phyloP scores from a whole-genome alignment of 352 stramenopile genomes.

The Peronospora belbahrii region DNA sequence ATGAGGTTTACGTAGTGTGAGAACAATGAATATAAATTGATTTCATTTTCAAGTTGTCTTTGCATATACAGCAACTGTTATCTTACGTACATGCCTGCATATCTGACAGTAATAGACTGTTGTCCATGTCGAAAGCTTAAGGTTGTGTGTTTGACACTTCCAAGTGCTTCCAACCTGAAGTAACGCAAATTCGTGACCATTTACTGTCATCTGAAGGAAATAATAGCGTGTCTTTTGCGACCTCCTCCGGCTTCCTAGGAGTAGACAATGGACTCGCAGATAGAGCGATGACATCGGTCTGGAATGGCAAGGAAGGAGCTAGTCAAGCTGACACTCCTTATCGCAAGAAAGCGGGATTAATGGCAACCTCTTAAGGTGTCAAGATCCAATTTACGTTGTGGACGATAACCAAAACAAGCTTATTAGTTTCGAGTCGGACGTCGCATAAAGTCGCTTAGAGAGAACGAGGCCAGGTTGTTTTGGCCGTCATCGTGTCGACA shows the following conservation, averaged over 20 bases:
- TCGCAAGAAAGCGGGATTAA: slow-evolving; percentile 20
- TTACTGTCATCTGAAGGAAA: slow-evolving; percentile 15
- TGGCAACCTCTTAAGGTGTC: slow-evolving; percentile 18
- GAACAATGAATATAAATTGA: slow-evolving; percentile 32
- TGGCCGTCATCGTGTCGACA: not conserved
- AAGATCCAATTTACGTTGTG: slow-evolving; percentile 22
- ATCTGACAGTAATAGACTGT: too few species aligned
- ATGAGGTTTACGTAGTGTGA: slow-evolving; percentile 24
- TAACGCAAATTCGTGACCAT: slow-evolving; percentile 7
- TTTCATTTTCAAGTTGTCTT: slow-evolving; percentile 1
- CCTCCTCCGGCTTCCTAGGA: slow-evolving; percentile 16
- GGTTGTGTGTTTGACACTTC: slow-evolving; percentile 34
- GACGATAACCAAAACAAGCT: slow-evolving; percentile 18
- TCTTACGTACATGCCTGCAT: too few species aligned
- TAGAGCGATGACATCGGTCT: slow-evolving; percentile 15
- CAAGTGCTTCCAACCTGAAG: slow-evolving; percentile 28
- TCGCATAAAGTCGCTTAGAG: slow-evolving; percentile 8
- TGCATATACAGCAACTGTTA: too few species aligned
- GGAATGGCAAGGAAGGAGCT: slow-evolving; percentile 26
- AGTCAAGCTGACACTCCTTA: slow-evolving; percentile 27
- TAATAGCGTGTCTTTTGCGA: slow-evolving; percentile 13
- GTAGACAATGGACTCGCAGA: slow-evolving; percentile 13
- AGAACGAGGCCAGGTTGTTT: slow-evolving; percentile 1
- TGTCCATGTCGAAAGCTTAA: slow-evolving; percentile 17
- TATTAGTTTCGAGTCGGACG: slow-evolving; percentile 29